These are phyloP conservation scores for Clarireedia monteithiana DNA, from an alignment of 2,329 filamentous ascomycete genomes.

Conservation along the genomic window DNA sequence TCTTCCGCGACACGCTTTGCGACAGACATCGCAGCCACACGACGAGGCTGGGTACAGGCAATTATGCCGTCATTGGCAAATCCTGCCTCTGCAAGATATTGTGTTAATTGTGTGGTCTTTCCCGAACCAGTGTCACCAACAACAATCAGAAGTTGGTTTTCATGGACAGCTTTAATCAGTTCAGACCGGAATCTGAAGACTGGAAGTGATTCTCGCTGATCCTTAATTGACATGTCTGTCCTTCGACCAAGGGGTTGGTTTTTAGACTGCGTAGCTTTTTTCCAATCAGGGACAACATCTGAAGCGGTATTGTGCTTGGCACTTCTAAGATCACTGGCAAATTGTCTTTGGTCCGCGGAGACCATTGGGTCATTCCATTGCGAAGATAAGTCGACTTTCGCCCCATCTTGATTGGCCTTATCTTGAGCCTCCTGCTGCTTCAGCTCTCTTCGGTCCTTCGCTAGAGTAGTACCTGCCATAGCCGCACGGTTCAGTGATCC, in stretches of 20 bases:
- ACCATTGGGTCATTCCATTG: constrained; percentile 99
- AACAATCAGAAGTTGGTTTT: constrained; percentile 92
- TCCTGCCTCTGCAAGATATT: constrained; percentile 97
- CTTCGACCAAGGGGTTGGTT: constrained; percentile 78
- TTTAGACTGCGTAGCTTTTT: constrained; percentile 70
- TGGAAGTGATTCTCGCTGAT: constrained; percentile 83
- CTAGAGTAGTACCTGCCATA: constrained; percentile 82
- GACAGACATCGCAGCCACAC: constrained; percentile 97
- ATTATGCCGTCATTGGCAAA: constrained; percentile 85
- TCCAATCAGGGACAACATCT: constrained; percentile 85
- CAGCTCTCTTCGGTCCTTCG: constrained; percentile 83
- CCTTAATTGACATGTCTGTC: constrained; percentile 86
- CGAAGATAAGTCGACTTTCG: constrained; percentile 73
- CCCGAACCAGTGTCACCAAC: constrained; percentile 98
- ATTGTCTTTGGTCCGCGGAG: constrained; percentile 73
- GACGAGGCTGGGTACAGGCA: constrained; percentile 93
- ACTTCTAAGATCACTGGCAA: constrained; percentile 77
- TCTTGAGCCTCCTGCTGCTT: constrained; percentile 83
- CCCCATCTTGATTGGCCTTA: constrained; percentile 61
- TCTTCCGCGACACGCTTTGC: constrained; percentile 96
- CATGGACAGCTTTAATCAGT: constrained; percentile 84
- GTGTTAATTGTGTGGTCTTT: constrained; percentile 98
- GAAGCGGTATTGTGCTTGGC: constrained; percentile 50
- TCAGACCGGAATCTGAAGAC: constrained; percentile 84
- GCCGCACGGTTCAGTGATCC: constrained; percentile 96